phyloP scores from a whole-genome alignment of 2,329 filamentous ascomycete species.

The Scopulariopsis brevicaulis region DNA sequence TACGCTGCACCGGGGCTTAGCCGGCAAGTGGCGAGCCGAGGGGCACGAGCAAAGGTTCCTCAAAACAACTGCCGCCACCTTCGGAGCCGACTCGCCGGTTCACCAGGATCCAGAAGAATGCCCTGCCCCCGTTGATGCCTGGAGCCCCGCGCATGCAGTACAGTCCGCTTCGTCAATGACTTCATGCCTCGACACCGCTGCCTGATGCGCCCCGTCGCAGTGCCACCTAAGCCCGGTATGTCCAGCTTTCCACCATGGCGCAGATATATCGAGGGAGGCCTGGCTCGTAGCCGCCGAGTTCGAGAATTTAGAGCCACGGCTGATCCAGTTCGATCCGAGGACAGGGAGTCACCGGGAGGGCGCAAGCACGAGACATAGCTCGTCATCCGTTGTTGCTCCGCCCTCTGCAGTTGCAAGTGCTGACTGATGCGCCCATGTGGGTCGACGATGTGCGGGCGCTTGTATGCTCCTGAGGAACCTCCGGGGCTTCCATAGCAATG shows the following conservation, averaged over 20 bases:
- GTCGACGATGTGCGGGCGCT: not conserved
- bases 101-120: no score
- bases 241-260: not conserved
- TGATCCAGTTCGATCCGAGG: not conserved
- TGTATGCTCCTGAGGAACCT: not conserved
- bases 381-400: not conserved
- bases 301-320: not conserved
- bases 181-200: not conserved
- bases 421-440: not conserved
- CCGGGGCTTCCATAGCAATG: not conserved
- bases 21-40: no score
- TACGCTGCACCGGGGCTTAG: no score
- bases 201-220: not conserved
- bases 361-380: not conserved
- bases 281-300: not conserved
- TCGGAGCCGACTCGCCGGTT: no score
- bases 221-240: not conserved
- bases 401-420: not conserved
- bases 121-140: no score
- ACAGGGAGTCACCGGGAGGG: not conserved
- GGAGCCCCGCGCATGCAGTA: no score
- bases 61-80: no score
- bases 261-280: not conserved
- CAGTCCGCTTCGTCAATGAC: not conserved
- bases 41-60: no score